Percentiles rank a stretch among this genome's conserved stretches.
Conservation (phyloP, 106 monocot genomes). For the Dendrobium nobile region DNA sequence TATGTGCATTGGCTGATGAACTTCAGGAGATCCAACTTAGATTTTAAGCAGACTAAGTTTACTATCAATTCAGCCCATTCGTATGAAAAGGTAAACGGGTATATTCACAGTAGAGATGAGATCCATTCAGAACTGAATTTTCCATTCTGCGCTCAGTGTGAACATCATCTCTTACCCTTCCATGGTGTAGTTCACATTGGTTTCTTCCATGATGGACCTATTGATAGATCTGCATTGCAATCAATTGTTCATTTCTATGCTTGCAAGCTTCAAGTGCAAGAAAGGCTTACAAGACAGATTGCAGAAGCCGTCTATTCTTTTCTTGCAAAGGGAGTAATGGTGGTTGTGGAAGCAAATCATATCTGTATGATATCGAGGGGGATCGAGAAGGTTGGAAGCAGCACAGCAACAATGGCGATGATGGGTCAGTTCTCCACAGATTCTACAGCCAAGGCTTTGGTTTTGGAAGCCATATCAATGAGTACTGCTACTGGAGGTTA, state of each 20-base stretch:
- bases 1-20: slow-evolving; percentile 89
- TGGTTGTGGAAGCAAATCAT: slow-evolving; percentile 89
- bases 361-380: slow-evolving; percentile 93
- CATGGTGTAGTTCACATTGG: slow-evolving; percentile 85
- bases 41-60: slow-evolving; percentile 33
- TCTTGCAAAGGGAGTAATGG: slow-evolving; percentile 50
- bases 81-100: background rate
- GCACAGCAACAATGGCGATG: slow-evolving; percentile 74
- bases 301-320: slow-evolving; percentile 60
- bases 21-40: slow-evolving; percentile 54
- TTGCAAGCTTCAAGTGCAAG: slow-evolving; percentile 91
- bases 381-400: slow-evolving; percentile 83
- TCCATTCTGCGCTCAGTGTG: slow-evolving; percentile 84
- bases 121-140: slow-evolving; percentile 55
- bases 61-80: slow-evolving; percentile 5
- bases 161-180: slow-evolving; percentile 90
- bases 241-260: slow-evolving; percentile 66
- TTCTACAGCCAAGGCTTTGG: slow-evolving; percentile 38
- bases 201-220: slow-evolving; percentile 21
- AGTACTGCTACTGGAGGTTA: slow-evolving; percentile 20
- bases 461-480: slow-evolving; percentile 47
- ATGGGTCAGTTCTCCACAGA: slow-evolving; percentile 75
- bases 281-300: slow-evolving; percentile 85
- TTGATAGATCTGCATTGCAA: slow-evolving; percentile 51
- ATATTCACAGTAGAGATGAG: slow-evolving; percentile 5